phyloP scores from a whole-genome alignment of 2,329 filamentous ascomycete species.

The Colletotrichum zoysiae region DNA sequence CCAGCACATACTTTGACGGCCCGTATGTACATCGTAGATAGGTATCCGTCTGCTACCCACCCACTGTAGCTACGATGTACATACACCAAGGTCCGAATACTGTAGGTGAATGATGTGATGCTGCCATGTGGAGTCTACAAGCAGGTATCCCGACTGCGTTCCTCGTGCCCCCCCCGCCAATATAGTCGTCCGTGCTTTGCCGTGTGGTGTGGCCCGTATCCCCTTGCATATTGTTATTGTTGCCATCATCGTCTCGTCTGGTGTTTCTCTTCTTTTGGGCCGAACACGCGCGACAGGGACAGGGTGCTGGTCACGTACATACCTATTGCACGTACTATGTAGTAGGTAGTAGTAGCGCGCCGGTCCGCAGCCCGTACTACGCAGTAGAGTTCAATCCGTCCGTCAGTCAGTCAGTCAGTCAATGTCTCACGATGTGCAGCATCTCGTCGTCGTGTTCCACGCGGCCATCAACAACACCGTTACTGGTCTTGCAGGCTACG shows the following conservation, averaged over 20 bases:
- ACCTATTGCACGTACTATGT: too few species aligned
- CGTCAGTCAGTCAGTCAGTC: not conserved
- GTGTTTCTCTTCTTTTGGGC: conserved; percentile 25
- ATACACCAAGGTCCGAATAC: too few species aligned
- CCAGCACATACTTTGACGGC: too few species aligned
- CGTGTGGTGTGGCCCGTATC: not conserved
- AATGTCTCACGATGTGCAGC: not conserved
- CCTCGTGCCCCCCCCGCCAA: not conserved
- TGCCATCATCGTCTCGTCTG: conserved; percentile 33
- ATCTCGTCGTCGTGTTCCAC: not conserved
- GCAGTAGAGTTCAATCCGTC: not conserved
- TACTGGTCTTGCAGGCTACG: not conserved
- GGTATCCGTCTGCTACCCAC: too few species aligned
- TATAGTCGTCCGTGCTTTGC: conserved; percentile 27
- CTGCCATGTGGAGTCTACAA: too few species aligned
- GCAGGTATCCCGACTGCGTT: not conserved
- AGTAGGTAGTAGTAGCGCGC: too few species aligned
- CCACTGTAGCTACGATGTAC: too few species aligned
- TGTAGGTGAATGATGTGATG: too few species aligned
- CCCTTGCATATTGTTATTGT: conserved; percentile 22
- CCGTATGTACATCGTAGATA: too few species aligned
- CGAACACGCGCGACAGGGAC: conserved; percentile 12
- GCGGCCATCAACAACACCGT: not conserved
- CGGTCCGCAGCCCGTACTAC: too few species aligned
- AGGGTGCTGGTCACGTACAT: not conserved